These are phyloP conservation scores for Tricholoma saponaceum DNA, from an alignment of 768 basidiomycete species.

Conservation along the genomic window DNA sequence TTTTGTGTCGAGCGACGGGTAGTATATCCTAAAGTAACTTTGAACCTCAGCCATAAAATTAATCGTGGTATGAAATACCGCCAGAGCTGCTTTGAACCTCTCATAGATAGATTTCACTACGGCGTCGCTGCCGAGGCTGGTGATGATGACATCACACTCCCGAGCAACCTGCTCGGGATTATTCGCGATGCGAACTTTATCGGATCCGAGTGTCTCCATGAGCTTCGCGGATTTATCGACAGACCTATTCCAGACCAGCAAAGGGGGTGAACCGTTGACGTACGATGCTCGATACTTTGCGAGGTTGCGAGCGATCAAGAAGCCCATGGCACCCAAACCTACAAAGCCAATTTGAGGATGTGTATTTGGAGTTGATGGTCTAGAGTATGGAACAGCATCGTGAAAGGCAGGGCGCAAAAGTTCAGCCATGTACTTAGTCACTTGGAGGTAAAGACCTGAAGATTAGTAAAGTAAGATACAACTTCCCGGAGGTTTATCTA, in stretches of 20 bases:
- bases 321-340: constrained; percentile 66
- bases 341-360: constrained; percentile 36
- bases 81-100: constrained; percentile 54
- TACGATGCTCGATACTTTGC: constrained; percentile 43
- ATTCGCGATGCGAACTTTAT: constrained; percentile 51
- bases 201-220: constrained; percentile 48
- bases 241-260: constrained; percentile 79
- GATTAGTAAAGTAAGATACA: too few species aligned
- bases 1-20: constrained; percentile 52
- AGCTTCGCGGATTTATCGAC: constrained; percentile 55
- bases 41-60: constrained; percentile 3
- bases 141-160: constrained; percentile 73
- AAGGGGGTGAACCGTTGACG: constrained; percentile 35
- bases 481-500: too few species aligned
- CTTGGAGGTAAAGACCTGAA: background rate
- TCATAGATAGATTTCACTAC: constrained; percentile 62
- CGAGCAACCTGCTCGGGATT: constrained; percentile 54
- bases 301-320: constrained; percentile 75
- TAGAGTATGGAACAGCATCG: constrained; percentile 42
- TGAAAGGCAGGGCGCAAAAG: constrained; percentile 17
- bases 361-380: constrained; percentile 49
- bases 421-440: constrained; percentile 15
- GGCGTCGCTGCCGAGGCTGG: constrained; percentile 68
- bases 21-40: constrained; percentile 30
- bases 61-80: constrained; percentile 32